Conservation (phyloP, 352 stramenopile species). For the Phytophthora litchii region DNA sequence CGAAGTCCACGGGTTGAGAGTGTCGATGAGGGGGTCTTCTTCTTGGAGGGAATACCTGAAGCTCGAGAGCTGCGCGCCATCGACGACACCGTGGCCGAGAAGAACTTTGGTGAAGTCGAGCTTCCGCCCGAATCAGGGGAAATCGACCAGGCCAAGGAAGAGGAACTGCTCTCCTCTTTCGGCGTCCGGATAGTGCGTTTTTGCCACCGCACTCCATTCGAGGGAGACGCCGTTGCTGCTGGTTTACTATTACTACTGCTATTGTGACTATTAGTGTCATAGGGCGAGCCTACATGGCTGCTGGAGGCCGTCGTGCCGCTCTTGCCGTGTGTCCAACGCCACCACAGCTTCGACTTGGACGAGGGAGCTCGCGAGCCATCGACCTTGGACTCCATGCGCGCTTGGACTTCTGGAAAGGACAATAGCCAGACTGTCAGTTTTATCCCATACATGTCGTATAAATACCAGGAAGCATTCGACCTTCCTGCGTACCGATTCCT, state of each 20-base stretch:
- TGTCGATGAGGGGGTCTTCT: conserved; percentile 21
- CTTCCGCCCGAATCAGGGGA: conserved; percentile 12
- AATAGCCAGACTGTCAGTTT: conserved; percentile 17
- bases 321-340: conserved; percentile 79
- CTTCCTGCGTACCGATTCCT: conserved; percentile 12
- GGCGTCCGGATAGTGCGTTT: conserved; percentile 40
- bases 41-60: conserved; percentile 22
- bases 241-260: conserved; percentile 40
- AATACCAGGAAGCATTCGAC: conserved; percentile 7
- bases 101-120: conserved; percentile 18
- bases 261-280: conserved; percentile 31
- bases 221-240: conserved; percentile 18
- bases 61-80: conserved; percentile 17
- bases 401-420: conserved; percentile 5
- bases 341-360: conserved; percentile 53
- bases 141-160: conserved; percentile 18
- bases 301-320: conserved; percentile 51
- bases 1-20: conserved; percentile 19
- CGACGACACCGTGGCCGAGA: conserved; percentile 7
- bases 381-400: conserved; percentile 41
- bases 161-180: conserved; percentile 16
- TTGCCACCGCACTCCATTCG: conserved; percentile 50
- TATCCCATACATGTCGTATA: conserved; percentile 2
- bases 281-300: conserved; percentile 16
- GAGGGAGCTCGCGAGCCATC: conserved; percentile 32